These are phyloP conservation scores for Aspergillus costaricaensis DNA, from an alignment of 2,329 filamentous ascomycete genomes.

Conservation along the genomic window DNA sequence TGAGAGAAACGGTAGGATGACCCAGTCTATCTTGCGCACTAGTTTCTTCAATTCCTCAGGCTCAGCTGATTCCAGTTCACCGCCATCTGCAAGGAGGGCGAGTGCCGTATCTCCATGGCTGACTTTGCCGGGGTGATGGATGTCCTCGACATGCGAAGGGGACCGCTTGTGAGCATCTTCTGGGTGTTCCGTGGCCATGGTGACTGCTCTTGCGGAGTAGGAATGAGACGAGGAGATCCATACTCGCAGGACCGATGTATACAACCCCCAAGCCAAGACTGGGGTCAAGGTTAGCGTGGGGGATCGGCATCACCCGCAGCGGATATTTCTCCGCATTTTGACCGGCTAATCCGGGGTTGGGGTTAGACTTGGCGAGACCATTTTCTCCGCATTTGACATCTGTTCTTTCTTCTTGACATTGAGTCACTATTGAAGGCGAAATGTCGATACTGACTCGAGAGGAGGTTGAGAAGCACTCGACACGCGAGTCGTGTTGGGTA, in stretches of 20 bases:
- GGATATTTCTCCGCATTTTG: conserved; percentile 8
- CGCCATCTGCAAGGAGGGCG: not conserved
- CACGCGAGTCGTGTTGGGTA: conserved; percentile 54
- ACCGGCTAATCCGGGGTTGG: conserved; percentile 1
- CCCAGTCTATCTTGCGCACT: conserved; percentile 12
- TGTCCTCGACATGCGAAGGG: conserved; percentile 1
- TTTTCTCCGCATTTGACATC: not conserved
- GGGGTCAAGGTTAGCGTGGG: not conserved
- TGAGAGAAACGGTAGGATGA: conserved; percentile 13
- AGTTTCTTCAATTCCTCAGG: not conserved
- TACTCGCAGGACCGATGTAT: not conserved
- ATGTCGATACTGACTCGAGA: conserved; percentile 44
- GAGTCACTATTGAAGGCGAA: not conserved
- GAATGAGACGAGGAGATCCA: not conserved
- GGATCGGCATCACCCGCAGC: not conserved
- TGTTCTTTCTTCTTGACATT: not conserved
- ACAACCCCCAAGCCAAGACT: not conserved
- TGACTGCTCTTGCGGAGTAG: not conserved
- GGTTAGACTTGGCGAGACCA: not conserved
- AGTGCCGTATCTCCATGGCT: conserved; percentile 5
- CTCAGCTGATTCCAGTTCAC: not conserved
- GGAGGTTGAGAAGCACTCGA: conserved; percentile 54
- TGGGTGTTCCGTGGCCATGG: not conserved
- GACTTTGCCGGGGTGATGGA: not conserved
- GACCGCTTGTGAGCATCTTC: not conserved